A percentile compares a stretch with the other conserved stretches of the same genome.
Evolutionary conservation across 129 eudicot species (phyloP).

Genomic region (Escallonia herrerae): DNA sequence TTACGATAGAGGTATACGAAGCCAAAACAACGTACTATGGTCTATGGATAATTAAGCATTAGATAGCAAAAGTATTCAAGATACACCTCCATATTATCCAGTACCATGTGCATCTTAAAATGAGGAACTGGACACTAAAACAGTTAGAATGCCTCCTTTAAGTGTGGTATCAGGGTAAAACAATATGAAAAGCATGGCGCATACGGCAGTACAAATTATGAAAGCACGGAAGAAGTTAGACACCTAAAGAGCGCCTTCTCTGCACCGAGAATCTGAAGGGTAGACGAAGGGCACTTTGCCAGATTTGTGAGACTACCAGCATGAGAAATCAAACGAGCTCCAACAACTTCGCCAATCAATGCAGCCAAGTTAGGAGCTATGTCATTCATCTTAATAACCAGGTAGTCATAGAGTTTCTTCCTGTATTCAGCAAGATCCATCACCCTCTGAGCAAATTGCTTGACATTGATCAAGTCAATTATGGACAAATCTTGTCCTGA

Average conservation of each 20-base stretch:
- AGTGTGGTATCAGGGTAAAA: no score
- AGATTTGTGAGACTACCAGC: conserved; percentile 94
- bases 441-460: conserved; percentile 84
- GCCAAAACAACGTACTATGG: neutral
- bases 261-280: conserved; percentile 95
- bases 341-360: conserved; percentile 89
- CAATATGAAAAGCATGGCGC: neutral
- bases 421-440: conserved; percentile 88
- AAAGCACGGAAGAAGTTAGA: neutral
- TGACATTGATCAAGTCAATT: conserved; percentile 77
- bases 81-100: no score
- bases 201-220: neutral
- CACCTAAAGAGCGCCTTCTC: conserved; percentile 97
- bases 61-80: no score
- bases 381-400: conserved; percentile 85
- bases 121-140: no score
- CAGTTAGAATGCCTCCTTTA: no score
- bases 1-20: conserved; percentile 4
- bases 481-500: conserved; percentile 87
- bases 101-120: no score
- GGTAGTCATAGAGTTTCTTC: conserved; percentile 83
- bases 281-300: conserved; percentile 95
- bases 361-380: conserved; percentile 98
- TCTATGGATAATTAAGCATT: neutral
- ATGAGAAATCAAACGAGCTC: conserved; percentile 91